Evolutionary conservation across 202 grass and related monocot genomes (phyloP).

Genomic region (Hordeum pubiflorum): DNA sequence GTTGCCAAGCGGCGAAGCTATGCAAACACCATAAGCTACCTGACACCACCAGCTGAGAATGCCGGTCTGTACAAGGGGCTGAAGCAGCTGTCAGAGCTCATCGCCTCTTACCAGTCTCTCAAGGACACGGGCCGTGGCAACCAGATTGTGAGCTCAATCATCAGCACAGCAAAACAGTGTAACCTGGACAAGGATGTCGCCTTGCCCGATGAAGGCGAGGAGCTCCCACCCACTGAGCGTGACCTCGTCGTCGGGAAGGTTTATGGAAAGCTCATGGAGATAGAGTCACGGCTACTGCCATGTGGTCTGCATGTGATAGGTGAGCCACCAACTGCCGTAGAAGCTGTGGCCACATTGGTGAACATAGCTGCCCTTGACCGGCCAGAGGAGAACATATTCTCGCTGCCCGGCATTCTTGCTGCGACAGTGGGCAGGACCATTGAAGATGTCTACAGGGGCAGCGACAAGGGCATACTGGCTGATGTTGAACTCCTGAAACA

Average conservation of each 20-base stretch:
- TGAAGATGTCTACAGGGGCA: conserved; percentile 90
- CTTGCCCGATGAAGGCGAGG: conserved; percentile 78
- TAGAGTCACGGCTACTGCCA: conserved; percentile 80
- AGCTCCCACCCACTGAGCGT: conserved; percentile 55
- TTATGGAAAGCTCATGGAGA: conserved; percentile 97
- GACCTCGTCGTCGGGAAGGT: conserved; percentile 89
- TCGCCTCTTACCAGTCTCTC: conserved; percentile 91
- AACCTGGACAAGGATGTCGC: conserved; percentile 95
- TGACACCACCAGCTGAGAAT: conserved; percentile 94
- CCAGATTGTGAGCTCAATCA: conserved; percentile 92
- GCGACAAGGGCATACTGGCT: conserved; percentile 72
- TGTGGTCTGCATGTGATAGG: conserved; percentile 97
- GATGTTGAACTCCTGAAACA: conserved; percentile 88
- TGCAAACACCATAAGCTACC: conserved; percentile 97
- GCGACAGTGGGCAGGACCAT: conserved; percentile 70
- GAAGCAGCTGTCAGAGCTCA: conserved; percentile 96
- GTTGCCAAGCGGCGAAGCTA: conserved; percentile 95
- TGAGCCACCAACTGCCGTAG: conserved; percentile 82
- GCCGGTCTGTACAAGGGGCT: conserved; percentile 98
- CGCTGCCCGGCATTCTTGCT: conserved; percentile 76
- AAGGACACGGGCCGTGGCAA: conserved; percentile 87
- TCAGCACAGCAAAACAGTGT: conserved; percentile 92
- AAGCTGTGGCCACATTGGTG: conserved; percentile 92
- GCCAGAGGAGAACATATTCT: conserved; percentile 61
- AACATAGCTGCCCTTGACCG: conserved; percentile 93